Evolutionary conservation across 148 eudicot genomes (phyloP).

Genomic region (Vaccinium darrowii): DNA sequence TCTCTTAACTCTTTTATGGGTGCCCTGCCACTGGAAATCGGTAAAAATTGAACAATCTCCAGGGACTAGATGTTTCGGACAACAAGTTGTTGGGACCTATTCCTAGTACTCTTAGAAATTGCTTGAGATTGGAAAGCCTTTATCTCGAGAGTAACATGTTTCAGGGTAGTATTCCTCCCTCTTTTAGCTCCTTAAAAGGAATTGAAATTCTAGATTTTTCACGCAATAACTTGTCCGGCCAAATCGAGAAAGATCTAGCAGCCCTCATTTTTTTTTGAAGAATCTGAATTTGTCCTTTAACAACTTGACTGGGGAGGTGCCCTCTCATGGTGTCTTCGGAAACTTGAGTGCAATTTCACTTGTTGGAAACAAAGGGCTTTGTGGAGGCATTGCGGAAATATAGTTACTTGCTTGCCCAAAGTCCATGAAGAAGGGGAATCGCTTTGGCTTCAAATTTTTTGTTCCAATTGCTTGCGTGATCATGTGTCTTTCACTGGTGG

Average conservation of each 20-base stretch:
- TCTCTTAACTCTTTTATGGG: not conserved
- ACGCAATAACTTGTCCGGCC: not conserved
- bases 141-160: not conserved
- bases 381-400: constrained; percentile 7
- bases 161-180: not conserved
- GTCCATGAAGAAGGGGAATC: not conserved
- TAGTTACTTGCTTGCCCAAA: not conserved
- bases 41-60: not conserved
- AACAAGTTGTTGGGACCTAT: constrained; percentile 13
- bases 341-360: not conserved
- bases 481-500: not conserved
- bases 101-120: constrained; percentile 8
- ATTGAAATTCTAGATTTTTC: not conserved
- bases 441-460: not conserved
- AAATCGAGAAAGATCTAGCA: not conserved
- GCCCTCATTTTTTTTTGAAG: not conserved
- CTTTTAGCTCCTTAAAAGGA: not conserved
- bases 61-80: not conserved
- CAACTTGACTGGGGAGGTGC: not conserved
- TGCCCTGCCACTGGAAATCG: not conserved
- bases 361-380: constrained; percentile 5
- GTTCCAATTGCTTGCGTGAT: not conserved
- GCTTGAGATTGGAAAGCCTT: constrained; percentile 1
- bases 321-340: not conserved
- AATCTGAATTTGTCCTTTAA: constrained; percentile 11